Evolutionary conservation across 371 early-diverging fungal genomes (phyloP), one percentile per base, ranked within the genome.

Genomic region (Sanchytrium tribonematis): DNA sequence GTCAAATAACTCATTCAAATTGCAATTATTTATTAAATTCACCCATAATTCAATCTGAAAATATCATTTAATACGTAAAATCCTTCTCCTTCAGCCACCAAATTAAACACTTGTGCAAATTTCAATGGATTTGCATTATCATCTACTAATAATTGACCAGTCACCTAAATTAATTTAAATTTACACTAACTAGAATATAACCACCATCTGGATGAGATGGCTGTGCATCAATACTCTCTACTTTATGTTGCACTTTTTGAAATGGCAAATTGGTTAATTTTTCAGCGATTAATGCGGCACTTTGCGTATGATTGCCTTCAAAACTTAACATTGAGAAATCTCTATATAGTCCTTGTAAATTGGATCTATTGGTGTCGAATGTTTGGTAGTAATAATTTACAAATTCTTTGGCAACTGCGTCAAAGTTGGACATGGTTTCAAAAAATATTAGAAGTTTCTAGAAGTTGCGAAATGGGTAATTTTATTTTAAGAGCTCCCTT

Each of bases 91-190:
- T 88, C 86, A 30, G 80, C 75, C 31, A 85, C 76, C 71, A 94
- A 79, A 65, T 85, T 82, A 83, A 94, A 94, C 17, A 83, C 80
- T 79, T 94, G 92, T 31, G 81, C 75, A 79, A 89, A 94, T 74
- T 82, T 76, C 74, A 83, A 81, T 32, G 92, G 85, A 74, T 85
- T 83, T 5, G 71, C 66, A 75, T 88, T 89, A 17, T 85, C 84
- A 71, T 89, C 92, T 83, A 87, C 89, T 76, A 85, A 73, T 27
- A 93, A 82, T 75, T 83, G 84, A 71, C 94, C 94, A 69, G 90
- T 88, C n/a, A n/a, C n/a, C n/a, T n/a, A n/a, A n/a, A n/a, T n/a
- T n/a, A n/a, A n/a, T n/a, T n/a, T n/a, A n/a, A n/a, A n/a, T n/a
- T n/a, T n/a, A 92, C 91, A 28, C 77, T 67, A 68, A 93, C 85